Evolutionary conservation across 2,329 filamentous ascomycete genomes (phyloP), one percentile per base, ranked within the genome.

Genomic region (Bretziella fagacearum): DNA sequence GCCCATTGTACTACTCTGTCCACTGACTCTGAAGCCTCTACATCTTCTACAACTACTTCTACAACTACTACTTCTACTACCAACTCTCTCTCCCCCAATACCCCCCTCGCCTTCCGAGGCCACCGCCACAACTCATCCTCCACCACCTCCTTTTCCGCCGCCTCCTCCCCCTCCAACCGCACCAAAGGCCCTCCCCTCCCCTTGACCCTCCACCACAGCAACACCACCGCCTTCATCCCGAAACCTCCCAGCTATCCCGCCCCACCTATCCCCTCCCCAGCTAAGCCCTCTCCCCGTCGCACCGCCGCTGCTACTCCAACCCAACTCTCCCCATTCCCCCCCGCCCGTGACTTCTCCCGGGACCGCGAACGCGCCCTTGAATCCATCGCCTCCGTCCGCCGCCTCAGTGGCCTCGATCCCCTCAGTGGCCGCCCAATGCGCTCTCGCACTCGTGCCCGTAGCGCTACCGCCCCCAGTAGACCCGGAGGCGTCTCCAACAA

Each of bases 131-230:
- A 40, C 25, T 25, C 22, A 15, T 48, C 46, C 17, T 43, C 46
- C 37, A 48, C 43, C 18, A 36, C 37, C 6, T 48, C 46, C n/a
- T 48, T 48, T 26, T 36, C 39, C 15, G 30, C 27, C 8, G 27
- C 29, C 13, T 26, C 46, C 10, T 33, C 39, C 6, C 39, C 39
- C 17, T 36, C 39, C 20, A 42, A 48, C 20, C 46, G 46, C 11
- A 35, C 40, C 15, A 48, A 43, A 22, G 46, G 46, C 10, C 46
- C 46, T 15, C 46, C 46, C 13, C 22, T 43, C n/a, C 46, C 46
- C 10, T 25, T 48, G 5, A 48, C 25, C 27, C 39, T 48, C 1
- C 37, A 32, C 17, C 29, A 43, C 30, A 48, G 46, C 17, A 36
- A 37, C 44, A 20, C 32, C 25, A 17, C 32, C 32, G 35, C 32